Percentiles rank a stretch among this genome's conserved stretches.
Conservation (phyloP, 2,329 filamentous ascomycete genomes). For the Paraphoma chrysanthemicola region DNA sequence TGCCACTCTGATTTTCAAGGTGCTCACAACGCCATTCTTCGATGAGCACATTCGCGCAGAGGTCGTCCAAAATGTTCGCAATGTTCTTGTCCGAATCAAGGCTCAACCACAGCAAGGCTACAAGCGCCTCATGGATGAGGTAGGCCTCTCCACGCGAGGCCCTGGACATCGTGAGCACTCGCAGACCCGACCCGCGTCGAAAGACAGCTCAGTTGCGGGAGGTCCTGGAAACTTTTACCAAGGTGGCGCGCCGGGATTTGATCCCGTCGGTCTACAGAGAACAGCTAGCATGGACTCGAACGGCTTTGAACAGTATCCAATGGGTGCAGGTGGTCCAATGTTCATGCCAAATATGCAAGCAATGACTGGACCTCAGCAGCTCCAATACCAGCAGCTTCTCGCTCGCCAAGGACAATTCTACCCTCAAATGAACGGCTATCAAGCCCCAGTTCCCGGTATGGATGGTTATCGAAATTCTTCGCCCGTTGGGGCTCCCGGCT, state of each 20-base stretch:
- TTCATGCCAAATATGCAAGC: conserved; percentile 51
- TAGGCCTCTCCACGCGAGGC: conserved; percentile 75
- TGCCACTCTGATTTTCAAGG: conserved; percentile 97
- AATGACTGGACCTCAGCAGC: conserved; percentile 54
- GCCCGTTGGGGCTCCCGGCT: conserved; percentile 50
- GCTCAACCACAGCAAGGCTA: conserved; percentile 94
- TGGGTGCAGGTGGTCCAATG: conserved; percentile 42
- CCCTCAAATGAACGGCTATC: conserved; percentile 51
- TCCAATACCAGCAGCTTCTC: conserved; percentile 66
- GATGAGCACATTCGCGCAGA: conserved; percentile 88
- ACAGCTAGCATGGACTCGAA: conserved; percentile 59
- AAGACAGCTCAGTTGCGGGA: conserved; percentile 40
- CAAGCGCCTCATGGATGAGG: conserved; percentile 98
- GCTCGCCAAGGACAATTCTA: conserved; percentile 58
- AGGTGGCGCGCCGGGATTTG: conserved; percentile 47
- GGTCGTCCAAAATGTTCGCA: conserved; percentile 90
- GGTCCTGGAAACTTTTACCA: conserved; percentile 47
- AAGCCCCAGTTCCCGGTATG: conserved; percentile 50
- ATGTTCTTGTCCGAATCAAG: conserved; percentile 86
- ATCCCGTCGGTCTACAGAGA: conserved; percentile 53
- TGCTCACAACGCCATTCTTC: conserved; percentile 95
- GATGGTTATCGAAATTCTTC: conserved; percentile 53
- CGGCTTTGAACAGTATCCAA: conserved; percentile 54
- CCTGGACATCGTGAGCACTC: conserved; percentile 47
- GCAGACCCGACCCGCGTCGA: conserved; percentile 46